Percentiles rank a stretch among this genome's conserved stretches.
Conservation (phyloP, 768 basidiomycete species). For the Phylloporus arenicola region DNA sequence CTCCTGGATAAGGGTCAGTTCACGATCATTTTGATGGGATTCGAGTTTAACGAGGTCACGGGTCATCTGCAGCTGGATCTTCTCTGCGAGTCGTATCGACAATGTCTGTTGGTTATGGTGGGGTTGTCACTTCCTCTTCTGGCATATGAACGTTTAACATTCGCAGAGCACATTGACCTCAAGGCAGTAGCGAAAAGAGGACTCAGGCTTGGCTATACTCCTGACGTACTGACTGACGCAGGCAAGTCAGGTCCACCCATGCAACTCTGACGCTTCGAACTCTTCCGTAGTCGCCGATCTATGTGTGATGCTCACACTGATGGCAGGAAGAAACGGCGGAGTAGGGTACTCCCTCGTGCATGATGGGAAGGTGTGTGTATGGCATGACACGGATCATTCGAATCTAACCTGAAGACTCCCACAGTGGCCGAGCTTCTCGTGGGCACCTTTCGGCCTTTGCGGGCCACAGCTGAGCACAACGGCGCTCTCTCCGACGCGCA, state of each 20-base stretch:
- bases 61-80: slow-evolving; percentile 58
- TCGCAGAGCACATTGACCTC: slow-evolving; percentile 78
- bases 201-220: slow-evolving; percentile 84
- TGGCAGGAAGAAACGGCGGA: slow-evolving; percentile 83
- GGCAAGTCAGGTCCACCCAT: slow-evolving; percentile 38
- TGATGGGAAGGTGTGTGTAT: slow-evolving; percentile 52
- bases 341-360: slow-evolving; percentile 61
- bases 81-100: slow-evolving; percentile 81
- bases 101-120: slow-evolving; percentile 88
- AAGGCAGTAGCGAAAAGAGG: slow-evolving; percentile 51
- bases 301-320: slow-evolving; percentile 84
- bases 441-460: slow-evolving; percentile 81
- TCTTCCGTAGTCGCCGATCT: slow-evolving; percentile 78
- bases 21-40: not conserved
- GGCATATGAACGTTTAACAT: not conserved
- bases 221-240: slow-evolving; percentile 89
- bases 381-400: not conserved
- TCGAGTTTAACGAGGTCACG: not conserved
- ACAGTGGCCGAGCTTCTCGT: slow-evolving; percentile 76
- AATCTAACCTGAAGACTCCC: not conserved
- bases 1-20: slow-evolving; percentile 38
- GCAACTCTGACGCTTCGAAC: not conserved
- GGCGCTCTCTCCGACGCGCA: slow-evolving; percentile 46
- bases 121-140: slow-evolving; percentile 9
- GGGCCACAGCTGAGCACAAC: slow-evolving; percentile 73